Evolutionary conservation across 768 basidiomycete genomes (phyloP).

Genomic region (Hemileccinum rubropunctum): DNA sequence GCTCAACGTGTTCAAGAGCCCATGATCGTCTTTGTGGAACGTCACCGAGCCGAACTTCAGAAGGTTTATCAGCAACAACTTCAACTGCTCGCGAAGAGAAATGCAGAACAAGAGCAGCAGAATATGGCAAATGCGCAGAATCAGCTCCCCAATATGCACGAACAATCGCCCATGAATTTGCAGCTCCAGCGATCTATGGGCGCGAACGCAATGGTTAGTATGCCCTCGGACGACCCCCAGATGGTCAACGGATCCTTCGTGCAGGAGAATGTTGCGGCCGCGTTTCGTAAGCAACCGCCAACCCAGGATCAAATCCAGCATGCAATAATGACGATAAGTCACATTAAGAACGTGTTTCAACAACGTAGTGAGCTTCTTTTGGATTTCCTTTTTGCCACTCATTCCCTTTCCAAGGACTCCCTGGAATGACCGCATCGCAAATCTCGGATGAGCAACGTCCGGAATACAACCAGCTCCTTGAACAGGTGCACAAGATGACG

Average conservation of each 20-base stretch:
- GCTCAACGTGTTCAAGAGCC: conserved; percentile 45
- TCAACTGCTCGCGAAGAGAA: conserved; percentile 17
- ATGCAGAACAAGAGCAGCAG: conserved; percentile 24
- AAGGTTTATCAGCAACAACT: conserved; percentile 28
- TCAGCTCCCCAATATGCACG: conserved; percentile 18
- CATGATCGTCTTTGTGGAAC: conserved; percentile 57
- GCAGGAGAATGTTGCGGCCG: conserved; percentile 1
- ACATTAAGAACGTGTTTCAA: conserved; percentile 34
- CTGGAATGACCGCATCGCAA: conserved; percentile 33
- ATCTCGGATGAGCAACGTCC: conserved; percentile 52
- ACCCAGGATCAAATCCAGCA: conserved; percentile 36
- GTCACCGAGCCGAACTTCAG: conserved; percentile 38
- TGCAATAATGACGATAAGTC: conserved; percentile 27
- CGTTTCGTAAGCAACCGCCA: conserved; percentile 11
- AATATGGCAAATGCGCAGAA: conserved; percentile 18
- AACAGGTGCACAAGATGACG: conserved; percentile 44
- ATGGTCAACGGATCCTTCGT: conserved; percentile 9
- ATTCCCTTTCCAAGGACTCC: conserved; percentile 32
- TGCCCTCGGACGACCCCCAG: conserved; percentile 19
- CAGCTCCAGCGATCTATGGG: conserved; percentile 18
- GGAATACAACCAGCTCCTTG: conserved; percentile 51
- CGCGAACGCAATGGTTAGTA: conserved; percentile 7
- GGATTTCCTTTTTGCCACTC: conserved; percentile 11
- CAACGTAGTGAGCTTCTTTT: conserved; percentile 26
- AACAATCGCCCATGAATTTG: conserved; percentile 13